Evolutionary conservation across 305 asterid species (phyloP).

Genomic region (Rubia balearica): DNA sequence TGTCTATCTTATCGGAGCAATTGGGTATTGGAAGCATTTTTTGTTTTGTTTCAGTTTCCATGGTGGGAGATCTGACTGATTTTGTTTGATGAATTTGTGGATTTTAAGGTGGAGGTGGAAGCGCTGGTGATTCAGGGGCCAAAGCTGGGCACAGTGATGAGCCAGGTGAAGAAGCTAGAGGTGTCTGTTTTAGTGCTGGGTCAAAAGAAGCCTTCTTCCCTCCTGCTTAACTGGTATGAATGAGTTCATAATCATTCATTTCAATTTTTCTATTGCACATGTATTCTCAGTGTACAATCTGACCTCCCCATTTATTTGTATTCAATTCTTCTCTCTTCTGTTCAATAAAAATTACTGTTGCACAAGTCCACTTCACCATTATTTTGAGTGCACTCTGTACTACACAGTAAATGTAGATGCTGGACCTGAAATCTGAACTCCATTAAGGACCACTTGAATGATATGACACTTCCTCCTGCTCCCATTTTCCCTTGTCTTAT

Average conservation of each 20-base stretch:
- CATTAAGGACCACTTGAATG: not conserved
- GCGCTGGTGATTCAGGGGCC: slow-evolving; percentile 80
- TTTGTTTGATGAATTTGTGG: not conserved
- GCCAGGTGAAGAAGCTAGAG: slow-evolving; percentile 89
- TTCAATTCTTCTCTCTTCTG: not conserved
- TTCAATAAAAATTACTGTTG: not conserved
- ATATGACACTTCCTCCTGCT: not conserved
- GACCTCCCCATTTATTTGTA: not conserved
- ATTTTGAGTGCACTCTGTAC: not conserved
- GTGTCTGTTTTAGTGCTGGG: slow-evolving; percentile 83
- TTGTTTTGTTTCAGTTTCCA: not conserved
- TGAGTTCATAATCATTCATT: not conserved
- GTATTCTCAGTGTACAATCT: not conserved
- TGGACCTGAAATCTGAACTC: not conserved
- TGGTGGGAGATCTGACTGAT: slow-evolving; percentile 3
- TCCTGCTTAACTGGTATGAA: slow-evolving; percentile 52
- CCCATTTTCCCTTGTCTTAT: not conserved
- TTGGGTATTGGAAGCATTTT: not conserved
- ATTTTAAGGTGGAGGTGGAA: slow-evolving; percentile 68
- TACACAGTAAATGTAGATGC: not conserved
- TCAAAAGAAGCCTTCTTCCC: slow-evolving; percentile 53
- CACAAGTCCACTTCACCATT: not conserved
- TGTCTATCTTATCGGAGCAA: no score
- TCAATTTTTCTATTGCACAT: not conserved
- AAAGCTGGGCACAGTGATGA: slow-evolving; percentile 57